These are phyloP conservation scores for Gremmenia infestans DNA, from an alignment of 2,329 filamentous ascomycete species.

Conservation along the genomic window DNA sequence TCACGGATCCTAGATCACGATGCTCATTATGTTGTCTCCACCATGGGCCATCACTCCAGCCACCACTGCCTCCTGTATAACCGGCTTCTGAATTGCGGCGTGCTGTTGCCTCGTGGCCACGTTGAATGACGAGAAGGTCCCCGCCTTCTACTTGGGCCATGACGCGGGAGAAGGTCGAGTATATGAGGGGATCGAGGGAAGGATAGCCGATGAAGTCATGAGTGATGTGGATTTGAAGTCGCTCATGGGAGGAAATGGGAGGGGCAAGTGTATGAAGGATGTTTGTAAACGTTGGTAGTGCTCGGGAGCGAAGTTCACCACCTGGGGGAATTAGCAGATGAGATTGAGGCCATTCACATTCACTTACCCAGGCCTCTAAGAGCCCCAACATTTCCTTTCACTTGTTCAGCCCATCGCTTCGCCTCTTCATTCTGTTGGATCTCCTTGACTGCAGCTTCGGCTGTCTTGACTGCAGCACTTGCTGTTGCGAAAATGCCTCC, in stretches of 20 bases:
- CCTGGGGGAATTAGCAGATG: slow-evolving; percentile 45
- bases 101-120: slow-evolving; percentile 77
- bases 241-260: slow-evolving; percentile 94
- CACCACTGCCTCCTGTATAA: slow-evolving; percentile 51
- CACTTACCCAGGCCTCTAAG: slow-evolving; percentile 67
- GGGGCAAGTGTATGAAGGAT: slow-evolving; percentile 93
- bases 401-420: slow-evolving; percentile 91
- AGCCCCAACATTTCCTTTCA: slow-evolving; percentile 80
- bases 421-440: slow-evolving; percentile 96
- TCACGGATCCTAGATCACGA: slow-evolving; percentile 74
- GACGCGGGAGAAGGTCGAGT: slow-evolving; percentile 85
- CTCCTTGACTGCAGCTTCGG: slow-evolving; percentile 88
- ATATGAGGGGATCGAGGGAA: slow-evolving; percentile 86
- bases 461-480: slow-evolving; percentile 78
- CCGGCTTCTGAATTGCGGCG: slow-evolving; percentile 59
- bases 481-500: slow-evolving; percentile 75
- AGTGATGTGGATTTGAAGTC: slow-evolving; percentile 93
- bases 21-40: slow-evolving; percentile 70
- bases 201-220: slow-evolving; percentile 95
- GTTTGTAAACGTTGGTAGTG: slow-evolving; percentile 89
- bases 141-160: slow-evolving; percentile 99
- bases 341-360: slow-evolving; percentile 1
- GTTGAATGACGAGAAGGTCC: slow-evolving; percentile 89
- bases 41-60: slow-evolving; percentile 95
- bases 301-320: slow-evolving; percentile 78